These are phyloP conservation scores for Xylariaceae sp. DNA, from an alignment of 2,329 filamentous ascomycete species.

Conservation along the genomic window DNA sequence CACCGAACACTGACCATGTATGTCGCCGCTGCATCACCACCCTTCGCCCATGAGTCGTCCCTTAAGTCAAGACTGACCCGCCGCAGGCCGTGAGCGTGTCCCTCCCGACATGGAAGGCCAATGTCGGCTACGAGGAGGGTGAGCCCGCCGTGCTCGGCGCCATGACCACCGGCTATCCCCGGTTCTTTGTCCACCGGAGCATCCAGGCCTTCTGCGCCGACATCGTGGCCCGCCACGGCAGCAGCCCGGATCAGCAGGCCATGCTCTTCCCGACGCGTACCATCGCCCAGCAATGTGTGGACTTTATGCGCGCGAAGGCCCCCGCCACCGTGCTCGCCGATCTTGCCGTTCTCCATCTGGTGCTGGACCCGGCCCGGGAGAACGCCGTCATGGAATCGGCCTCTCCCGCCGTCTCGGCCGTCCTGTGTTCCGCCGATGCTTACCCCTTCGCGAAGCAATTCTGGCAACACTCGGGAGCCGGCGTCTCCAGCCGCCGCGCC, in stretches of 20 bases:
- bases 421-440: constrained; percentile 61
- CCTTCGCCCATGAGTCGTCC: constrained; percentile 1
- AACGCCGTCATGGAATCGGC: constrained; percentile 45
- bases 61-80: neutral
- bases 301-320: constrained; percentile 60
- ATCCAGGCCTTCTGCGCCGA: constrained; percentile 67
- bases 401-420: constrained; percentile 55
- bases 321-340: constrained; percentile 40
- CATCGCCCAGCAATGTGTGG: constrained; percentile 63
- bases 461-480: constrained; percentile 95
- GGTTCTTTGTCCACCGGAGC: constrained; percentile 85
- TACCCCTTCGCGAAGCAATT: constrained; percentile 80
- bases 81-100: constrained; percentile 88
- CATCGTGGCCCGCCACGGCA: constrained; percentile 58
- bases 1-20: constrained; percentile 72
- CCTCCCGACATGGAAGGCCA: constrained; percentile 84
- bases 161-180: constrained; percentile 88
- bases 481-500: constrained; percentile 80
- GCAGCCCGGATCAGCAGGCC: constrained; percentile 53
- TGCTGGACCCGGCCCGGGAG: constrained; percentile 49
- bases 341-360: constrained; percentile 54
- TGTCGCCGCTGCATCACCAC: constrained; percentile 24
- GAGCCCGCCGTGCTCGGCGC: constrained; percentile 75
- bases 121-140: constrained; percentile 90
- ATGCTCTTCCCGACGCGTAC: constrained; percentile 74